Base-by-base conservation (phyloP, 1,284 basidiomycete genomes). In the Ceratobasidium sp. region DNA sequence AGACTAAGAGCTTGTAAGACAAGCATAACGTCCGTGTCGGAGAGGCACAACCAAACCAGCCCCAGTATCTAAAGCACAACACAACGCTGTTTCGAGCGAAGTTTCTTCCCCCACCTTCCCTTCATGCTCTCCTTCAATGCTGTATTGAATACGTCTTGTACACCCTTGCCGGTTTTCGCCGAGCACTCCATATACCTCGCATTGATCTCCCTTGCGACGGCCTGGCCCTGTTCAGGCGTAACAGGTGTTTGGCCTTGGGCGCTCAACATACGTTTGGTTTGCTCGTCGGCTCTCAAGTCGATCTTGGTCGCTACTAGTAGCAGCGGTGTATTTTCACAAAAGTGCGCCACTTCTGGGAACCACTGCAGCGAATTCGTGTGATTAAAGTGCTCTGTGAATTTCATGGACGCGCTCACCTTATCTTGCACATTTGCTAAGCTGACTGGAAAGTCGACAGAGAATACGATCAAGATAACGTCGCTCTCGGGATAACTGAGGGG, bases 261-360 rank as follows among this genome's bases (percentile, higher is more conserved):
- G 56, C 90, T 89, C 80, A 99, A 90, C 90, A 99, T 94, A n/a
- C 94, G 90, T 79, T 92, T 88, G 54, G 96, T 97, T 80, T 94
- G 92, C 35, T 93, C 90, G 84, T 99, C 97, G 64, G 88, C 85
- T 74, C 98, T 91, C 54, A 99, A 87, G 84, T 99, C 97, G 69
- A 88, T 96, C 87, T 99, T 99, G 67, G 96, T 96, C 33, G 91
- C 97, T 64, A 99, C 94, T 37, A 99, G 89, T 80, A 99, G 91
- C 78, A 97, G 88, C 1, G 97, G 98, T 5, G 96, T 95, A 80
- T 90, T 91, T 83, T 97, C 94, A 86, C 96, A 98, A 82, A 99
- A 99, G 84, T 99, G 98, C 51, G 94, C 92, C 77, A 99, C 95
- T 85, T 99, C 97, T 35, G 97, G 96, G 84, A 92, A 95, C 97